Evolutionary conservation across 2,329 filamentous ascomycete species (phyloP), one percentile per base, ranked within the genome.

Genomic region (Pyrenochaeta sp.): DNA sequence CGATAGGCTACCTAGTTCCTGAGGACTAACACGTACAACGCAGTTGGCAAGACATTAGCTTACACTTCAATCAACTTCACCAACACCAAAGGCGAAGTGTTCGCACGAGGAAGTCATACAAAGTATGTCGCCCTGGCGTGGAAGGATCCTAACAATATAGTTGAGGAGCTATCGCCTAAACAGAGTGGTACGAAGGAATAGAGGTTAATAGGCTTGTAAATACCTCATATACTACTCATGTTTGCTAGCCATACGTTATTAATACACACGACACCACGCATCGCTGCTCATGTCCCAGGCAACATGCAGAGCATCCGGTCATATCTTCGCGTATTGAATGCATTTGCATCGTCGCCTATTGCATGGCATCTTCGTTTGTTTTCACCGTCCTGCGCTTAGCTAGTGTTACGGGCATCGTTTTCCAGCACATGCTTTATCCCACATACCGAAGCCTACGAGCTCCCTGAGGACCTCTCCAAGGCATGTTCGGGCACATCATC

Each of bases 71-170:
- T 90, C 63, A 81, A 80, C 47, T 90, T 90, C 72, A 81, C 78
- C 57, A 89, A 90, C 64, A 77, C 71, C 15, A 84, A 85, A 55
- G 81, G 86, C 47, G 83, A 89, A 50, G 59, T 89, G 8, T 84
- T 90, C 52, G 88, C 88, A 2, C 79, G 88, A 57, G 88, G 88
- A 2, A 90, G 88, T 66, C 88, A 90, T 74, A 90, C 88, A 2
- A 90, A 90, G 81, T 88, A 85, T 64, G 80, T 89, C 19, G 82
- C 85, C 4, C 64, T 84, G 22, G 87, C 87, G 2, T 88, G 84
- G 83, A 88, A 86, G 65, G 86, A 89, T 56, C 81, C 84, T 1
- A 83, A 86, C 57, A 89, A 89, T 58, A 87, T 87, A 46, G 81
- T 83, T 0, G 84, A 87, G 50, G 82, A 88, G 67, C 74, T 88